Evolutionary conservation across 2,329 filamentous ascomycete genomes (phyloP).

Genomic region (Botryotinia calthae): DNA sequence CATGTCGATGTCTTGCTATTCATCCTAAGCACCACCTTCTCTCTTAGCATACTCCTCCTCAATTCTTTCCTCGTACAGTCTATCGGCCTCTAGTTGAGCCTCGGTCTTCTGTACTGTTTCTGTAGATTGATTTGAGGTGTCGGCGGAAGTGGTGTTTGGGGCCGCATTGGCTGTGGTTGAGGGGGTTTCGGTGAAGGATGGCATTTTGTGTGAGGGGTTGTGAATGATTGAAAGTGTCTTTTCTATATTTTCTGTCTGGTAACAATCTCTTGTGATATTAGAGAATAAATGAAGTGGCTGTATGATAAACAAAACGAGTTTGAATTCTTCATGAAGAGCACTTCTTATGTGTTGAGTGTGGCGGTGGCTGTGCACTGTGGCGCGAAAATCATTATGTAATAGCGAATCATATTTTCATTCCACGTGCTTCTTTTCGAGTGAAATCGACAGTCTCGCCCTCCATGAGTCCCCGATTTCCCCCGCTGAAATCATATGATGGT

Average conservation of each 20-base stretch:
- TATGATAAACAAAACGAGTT: background rate
- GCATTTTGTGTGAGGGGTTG: conserved; percentile 1
- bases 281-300: background rate
- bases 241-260: background rate
- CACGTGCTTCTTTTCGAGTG: background rate
- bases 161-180: background rate
- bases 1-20: background rate
- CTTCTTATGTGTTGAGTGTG: background rate
- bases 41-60: conserved; percentile 29
- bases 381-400: background rate
- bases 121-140: background rate
- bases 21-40: conserved; percentile 36
- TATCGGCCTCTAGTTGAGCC: conserved; percentile 23
- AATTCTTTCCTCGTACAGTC: conserved; percentile 26
- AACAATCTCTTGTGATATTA: background rate
- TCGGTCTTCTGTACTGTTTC: conserved; percentile 19
- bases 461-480: background rate
- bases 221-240: background rate
- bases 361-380: conserved; percentile 11
- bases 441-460: background rate
- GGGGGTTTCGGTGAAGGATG: conserved; percentile 17
- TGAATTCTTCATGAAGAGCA: background rate
- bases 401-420: background rate
- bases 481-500: background rate
- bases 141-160: background rate